Percentiles rank a stretch among this genome's conserved stretches.
phyloP scores from a whole-genome alignment of 352 stramenopile genomes.

The Phytophthora nicotianae region DNA sequence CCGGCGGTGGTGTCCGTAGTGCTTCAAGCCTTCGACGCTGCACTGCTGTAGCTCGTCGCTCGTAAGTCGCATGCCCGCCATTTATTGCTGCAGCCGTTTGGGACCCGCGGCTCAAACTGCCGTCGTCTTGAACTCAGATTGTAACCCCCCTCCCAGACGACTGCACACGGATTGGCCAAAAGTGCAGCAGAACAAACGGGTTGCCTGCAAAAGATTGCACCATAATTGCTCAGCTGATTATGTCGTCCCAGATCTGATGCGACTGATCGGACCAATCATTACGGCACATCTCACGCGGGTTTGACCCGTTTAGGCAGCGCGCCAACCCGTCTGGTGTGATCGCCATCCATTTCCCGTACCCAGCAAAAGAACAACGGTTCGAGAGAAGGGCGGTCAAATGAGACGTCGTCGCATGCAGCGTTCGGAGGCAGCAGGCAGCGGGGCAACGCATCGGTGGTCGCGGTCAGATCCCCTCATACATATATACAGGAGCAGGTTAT shows the following conservation, averaged over 20 bases:
- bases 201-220: constrained; percentile 18
- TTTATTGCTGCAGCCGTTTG: constrained; percentile 21
- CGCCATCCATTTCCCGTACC: constrained; percentile 39
- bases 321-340: constrained; percentile 19
- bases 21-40: neutral
- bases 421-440: neutral
- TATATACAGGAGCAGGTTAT: constrained; percentile 16
- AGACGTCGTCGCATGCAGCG: constrained; percentile 5
- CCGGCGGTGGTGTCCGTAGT: neutral
- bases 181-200: neutral
- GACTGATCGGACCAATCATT: constrained; percentile 12
- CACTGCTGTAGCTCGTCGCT: constrained; percentile 1
- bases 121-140: constrained; percentile 33
- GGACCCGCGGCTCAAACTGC: constrained; percentile 20
- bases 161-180: constrained; percentile 8
- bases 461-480: neutral
- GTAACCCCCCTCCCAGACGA: constrained; percentile 23
- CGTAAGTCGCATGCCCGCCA: constrained; percentile 20
- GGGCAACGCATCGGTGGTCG: neutral
- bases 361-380: constrained; percentile 29
- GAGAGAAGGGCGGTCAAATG: constrained; percentile 17
- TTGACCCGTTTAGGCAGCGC: constrained; percentile 10
- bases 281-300: constrained; percentile 2
- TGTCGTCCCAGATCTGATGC: constrained; percentile 9
- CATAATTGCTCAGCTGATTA: neutral